These are phyloP conservation scores for Pouteria campechiana DNA, from an alignment of 179 eudicot genomes.

Conservation along the genomic window DNA sequence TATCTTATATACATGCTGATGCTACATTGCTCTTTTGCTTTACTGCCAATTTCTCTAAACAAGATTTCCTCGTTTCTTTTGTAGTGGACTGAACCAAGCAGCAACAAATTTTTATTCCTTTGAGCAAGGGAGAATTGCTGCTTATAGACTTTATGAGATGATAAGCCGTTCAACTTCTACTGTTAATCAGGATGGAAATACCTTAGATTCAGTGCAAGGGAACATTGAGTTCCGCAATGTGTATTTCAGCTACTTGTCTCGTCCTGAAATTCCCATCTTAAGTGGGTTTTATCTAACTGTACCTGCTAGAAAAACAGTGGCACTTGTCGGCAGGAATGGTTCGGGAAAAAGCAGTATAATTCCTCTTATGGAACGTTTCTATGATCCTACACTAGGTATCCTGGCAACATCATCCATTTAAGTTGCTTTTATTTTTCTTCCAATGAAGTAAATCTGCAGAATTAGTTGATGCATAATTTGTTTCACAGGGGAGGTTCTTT, in stretches of 20 bases:
- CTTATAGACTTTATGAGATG: slow-evolving; percentile 97
- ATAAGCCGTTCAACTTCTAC: slow-evolving; percentile 89
- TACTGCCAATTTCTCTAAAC: too few relatives aligned
- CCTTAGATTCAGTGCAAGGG: slow-evolving; percentile 72
- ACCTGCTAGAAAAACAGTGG: slow-evolving; percentile 95
- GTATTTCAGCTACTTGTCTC: slow-evolving; percentile 90
- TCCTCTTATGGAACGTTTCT: slow-evolving; percentile 99
- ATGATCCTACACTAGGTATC: slow-evolving; percentile 98
- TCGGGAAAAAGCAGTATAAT: slow-evolving; percentile 99
- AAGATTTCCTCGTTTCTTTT: slow-evolving; percentile 10
- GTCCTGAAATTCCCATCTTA: slow-evolving; percentile 97
- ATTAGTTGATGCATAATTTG: slow-evolving; percentile 2
- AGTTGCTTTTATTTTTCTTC: neutral
- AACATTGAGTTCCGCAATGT: slow-evolving; percentile 97
- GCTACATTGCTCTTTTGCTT: neutral
- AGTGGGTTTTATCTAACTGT: slow-evolving; percentile 97
- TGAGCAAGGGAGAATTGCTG: slow-evolving; percentile 99
- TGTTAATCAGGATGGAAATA: slow-evolving; percentile 64
- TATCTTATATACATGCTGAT: slow-evolving; percentile 1
- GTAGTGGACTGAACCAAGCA: slow-evolving; percentile 95
- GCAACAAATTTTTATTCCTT: slow-evolving; percentile 98
- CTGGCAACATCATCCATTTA: neutral
- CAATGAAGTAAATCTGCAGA: neutral
- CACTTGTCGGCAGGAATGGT: slow-evolving; percentile 99
- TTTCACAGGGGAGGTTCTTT: slow-evolving; percentile 82